phyloP scores from a whole-genome alignment of 306 rosid genomes.

The Hippophae tibetana region DNA sequence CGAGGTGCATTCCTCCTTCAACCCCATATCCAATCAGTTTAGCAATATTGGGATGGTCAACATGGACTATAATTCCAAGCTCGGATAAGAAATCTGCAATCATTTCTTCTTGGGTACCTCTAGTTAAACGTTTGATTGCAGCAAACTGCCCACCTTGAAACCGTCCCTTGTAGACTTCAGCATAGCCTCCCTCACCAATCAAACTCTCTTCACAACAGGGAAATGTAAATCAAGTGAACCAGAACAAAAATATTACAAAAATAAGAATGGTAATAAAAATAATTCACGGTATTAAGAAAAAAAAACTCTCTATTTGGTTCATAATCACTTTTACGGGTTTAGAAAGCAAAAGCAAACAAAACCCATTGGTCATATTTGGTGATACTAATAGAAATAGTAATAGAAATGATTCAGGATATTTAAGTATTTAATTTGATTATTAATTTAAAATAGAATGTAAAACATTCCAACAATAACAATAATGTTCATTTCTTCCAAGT shows the following conservation, averaged over 20 bases:
- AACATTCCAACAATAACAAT: too few species aligned
- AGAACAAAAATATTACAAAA: background rate
- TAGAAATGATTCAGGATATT: too few species aligned
- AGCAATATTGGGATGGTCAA: constrained; percentile 89
- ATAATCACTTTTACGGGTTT: too few species aligned
- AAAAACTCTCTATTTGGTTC: too few species aligned
- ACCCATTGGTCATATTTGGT: too few species aligned
- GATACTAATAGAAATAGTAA: too few species aligned
- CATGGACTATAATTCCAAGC: constrained; percentile 93
- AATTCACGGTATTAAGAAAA: too few species aligned
- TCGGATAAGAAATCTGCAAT: constrained; percentile 92
- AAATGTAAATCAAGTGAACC: constrained; percentile 15
- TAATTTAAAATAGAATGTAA: too few species aligned
- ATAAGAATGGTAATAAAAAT: too few species aligned
- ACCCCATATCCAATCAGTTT: constrained; percentile 89
- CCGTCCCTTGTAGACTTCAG: constrained; percentile 78
- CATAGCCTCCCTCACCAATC: constrained; percentile 99
- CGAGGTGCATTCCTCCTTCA: constrained; percentile 99
- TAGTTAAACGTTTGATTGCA: constrained; percentile 66
- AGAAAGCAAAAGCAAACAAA: too few species aligned
- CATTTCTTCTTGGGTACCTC: constrained; percentile 91
- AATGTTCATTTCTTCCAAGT: too few species aligned
- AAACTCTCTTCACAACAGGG: constrained; percentile 33
- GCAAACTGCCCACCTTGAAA: constrained; percentile 67
- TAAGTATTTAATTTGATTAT: too few species aligned